Percentiles rank a stretch among this genome's conserved stretches.
Conservation (phyloP, 768 basidiomycete genomes). For the Boletus sensibilis region DNA sequence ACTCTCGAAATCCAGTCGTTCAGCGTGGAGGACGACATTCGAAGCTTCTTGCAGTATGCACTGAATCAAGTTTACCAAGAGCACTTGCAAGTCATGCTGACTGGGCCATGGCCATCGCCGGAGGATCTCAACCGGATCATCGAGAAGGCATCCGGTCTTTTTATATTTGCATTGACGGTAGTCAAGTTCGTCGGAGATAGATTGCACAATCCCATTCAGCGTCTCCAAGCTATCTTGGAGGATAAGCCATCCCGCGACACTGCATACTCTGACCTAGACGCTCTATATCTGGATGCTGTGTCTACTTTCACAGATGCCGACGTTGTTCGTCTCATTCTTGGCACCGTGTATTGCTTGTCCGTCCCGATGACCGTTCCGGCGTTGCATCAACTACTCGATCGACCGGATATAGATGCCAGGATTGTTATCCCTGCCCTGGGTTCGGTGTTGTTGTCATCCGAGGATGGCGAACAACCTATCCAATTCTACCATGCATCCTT, state of each 20-base stretch:
- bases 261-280: conserved; percentile 15
- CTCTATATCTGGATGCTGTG: conserved; percentile 16
- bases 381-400: conserved; percentile 8
- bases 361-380: conserved; percentile 12
- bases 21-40: conserved; percentile 22
- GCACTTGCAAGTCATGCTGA: conserved; percentile 14
- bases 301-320: conserved; percentile 18
- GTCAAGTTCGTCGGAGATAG: conserved; percentile 25
- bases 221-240: conserved; percentile 14
- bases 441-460: conserved; percentile 16
- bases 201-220: conserved; percentile 17
- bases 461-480: conserved; percentile 12
- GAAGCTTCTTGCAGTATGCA: conserved; percentile 17
- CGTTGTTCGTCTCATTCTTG: conserved; percentile 16
- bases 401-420: conserved; percentile 16
- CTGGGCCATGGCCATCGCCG: conserved; percentile 23
- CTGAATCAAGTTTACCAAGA: conserved; percentile 14
- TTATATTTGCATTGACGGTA: conserved; percentile 30
- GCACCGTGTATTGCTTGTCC: conserved; percentile 17
- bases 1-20: conserved; percentile 22
- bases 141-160: conserved; percentile 21
- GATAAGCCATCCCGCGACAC: conserved; percentile 5
- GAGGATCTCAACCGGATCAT: conserved; percentile 23
- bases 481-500: conserved; percentile 24
- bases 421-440: conserved; percentile 19